Evolutionary conservation across 225 moss, liverwort and hornwort genomes (phyloP), one percentile per base, ranked within the genome.

Genomic region (Climacium dendroides): DNA sequence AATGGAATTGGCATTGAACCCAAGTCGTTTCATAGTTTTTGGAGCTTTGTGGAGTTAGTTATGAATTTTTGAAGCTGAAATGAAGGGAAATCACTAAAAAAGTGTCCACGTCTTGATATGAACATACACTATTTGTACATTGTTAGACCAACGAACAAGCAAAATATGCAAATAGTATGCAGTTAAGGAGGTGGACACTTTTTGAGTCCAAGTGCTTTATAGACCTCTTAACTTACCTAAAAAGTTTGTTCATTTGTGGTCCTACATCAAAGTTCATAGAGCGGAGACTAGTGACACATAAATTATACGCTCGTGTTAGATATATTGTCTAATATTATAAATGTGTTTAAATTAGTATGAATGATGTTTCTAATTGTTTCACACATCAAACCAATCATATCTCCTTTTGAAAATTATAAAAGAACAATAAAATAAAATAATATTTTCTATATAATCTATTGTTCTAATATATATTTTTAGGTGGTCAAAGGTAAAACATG

Each of bases 251-350:
- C 17, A 18, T 45, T 72, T 10, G 3, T 17, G 2, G 10, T 72
- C 18, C 17, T 72, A 3, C 10, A 47, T 10, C 18, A 16, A 16
- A 16, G 17, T 6, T 28, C 45, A 45, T 26, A 45, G 16, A 71
- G 5, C 2, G 0, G 2, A 71, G 43, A 71, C 0, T 0, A 71
- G 8, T 9, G 16, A 16, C 10, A 29, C 10, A 16, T 17, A 72
- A 45, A 29, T 2, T 29, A 28, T 3, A 45, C 41, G 10, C 3
- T 10, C 4, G 0, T 28, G 0, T 45, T 45, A 71, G 16, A 71
- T 23, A 9, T 16, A 26, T 9, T 9, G 28, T 29, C 10, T 72
- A 28, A 45, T 45, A 17, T 45, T 39, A 22, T 22, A 37, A 37
- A 66, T 22, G 12, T 22, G 3, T n/a, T 37, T 12, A 6, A 37